These are phyloP conservation scores for barley (Hordeum vulgare) DNA, from an alignment of 176 grass and related monocot genomes.

Conservation along the genomic window MorexV3_pseudomolecules_assembly NC_058522.1:557961241-557961740, in stretches of 20 bases:
- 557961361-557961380: conserved; percentile 88
- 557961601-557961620: conserved; percentile 91
- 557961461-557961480: conserved; percentile 89
- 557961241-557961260: conserved; percentile 89
- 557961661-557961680: conserved; percentile 99
- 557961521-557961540: conserved; percentile 97
- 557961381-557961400: conserved; percentile 95
- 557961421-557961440: conserved; percentile 98
- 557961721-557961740: conserved; percentile 92
- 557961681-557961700: conserved; percentile 96
- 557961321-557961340: conserved; percentile 93
- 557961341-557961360: conserved; percentile 90
- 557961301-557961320: conserved; percentile 93
- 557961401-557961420: conserved; percentile 90
- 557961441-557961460: conserved; percentile 97
- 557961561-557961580: conserved; percentile 94
- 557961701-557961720: conserved; percentile 98
- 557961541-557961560: conserved; percentile 96
- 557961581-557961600: conserved; percentile 69
- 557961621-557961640: conserved; percentile 92
- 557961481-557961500: conserved; percentile 99
- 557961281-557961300: conserved; percentile 91
- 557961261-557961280: conserved; percentile 99
- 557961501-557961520: conserved; percentile 99
- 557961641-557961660: conserved; percentile 98